Base-by-base conservation (phyloP, 139 green algal genomes). In the Pleodorina starrii region DNA sequence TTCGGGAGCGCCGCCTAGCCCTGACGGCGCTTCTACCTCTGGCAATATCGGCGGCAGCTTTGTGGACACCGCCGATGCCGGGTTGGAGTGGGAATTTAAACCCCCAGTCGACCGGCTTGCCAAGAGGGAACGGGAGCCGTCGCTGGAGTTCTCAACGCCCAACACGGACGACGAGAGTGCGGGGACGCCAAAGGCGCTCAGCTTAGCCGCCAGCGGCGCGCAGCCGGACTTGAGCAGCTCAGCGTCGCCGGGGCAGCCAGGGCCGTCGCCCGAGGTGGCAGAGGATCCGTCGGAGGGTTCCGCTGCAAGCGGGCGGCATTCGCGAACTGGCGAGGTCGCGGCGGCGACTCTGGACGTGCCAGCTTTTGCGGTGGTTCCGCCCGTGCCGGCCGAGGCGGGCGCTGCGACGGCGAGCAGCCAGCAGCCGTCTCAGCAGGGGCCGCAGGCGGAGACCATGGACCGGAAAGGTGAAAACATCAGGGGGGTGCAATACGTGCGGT, bases 21-120 rank as follows among this genome's bases (percentile, higher is more conserved):
- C 84, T 7, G 84, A 82, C 69, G 69, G 48, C 46, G 66, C 32
- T 5, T 69, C 66, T 14, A 81, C 46, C 21, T 69, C 46, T 0
- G 59, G 42, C 5, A 43, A 40, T 36, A 36, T 40, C 16, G 27
- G 23, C 25, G 23, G 23, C 25, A 1, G 35, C 25, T 63, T 54
- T 27, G 32, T 12, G 2, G 66, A 40, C 9, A 35, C 32, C 2
- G 17, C 43, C 1, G 84, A 89, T 51, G 43, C 32, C 0, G 42
- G 35, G 0, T 2, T 87, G 69, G 69, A 83, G 35, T 89, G 84
- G 68, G 84, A 88, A 63, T 88, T 88, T 12, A 82, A 72, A 36
- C 68, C 69, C 1, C 68, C 84, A 27, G 29, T 81, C 1, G 36
- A 73, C 35, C 42, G 60, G 25, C 60, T 54, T 1, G 0, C 42